Evolutionary conservation across 1,139 yeast species (phyloP).

Genomic region (Scheffersomyces lignicola): DNA sequence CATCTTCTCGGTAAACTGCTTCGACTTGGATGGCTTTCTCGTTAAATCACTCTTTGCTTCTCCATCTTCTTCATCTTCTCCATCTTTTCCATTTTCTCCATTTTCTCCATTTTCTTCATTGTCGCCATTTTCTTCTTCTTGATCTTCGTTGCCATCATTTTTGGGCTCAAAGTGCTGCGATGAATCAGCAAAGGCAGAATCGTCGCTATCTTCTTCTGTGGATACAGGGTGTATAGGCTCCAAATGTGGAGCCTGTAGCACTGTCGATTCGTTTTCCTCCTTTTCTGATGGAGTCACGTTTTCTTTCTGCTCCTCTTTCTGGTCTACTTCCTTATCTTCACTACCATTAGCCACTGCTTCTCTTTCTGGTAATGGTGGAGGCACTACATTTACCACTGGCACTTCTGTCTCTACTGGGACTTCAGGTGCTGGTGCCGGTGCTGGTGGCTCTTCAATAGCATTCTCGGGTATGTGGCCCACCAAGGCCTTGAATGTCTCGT

Average conservation of each 20-base stretch:
- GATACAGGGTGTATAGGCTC: slow-evolving; percentile 5
- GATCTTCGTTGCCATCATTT: background rate
- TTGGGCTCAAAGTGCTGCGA: background rate
- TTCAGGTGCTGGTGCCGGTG: too few relatives aligned
- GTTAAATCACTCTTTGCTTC: slow-evolving; percentile 11
- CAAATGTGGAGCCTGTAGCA: too few relatives aligned
- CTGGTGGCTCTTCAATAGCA: slow-evolving; percentile 9
- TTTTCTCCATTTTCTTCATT: slow-evolving; percentile 10
- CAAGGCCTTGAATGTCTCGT: slow-evolving; percentile 20
- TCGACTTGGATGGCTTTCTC: slow-evolving; percentile 19
- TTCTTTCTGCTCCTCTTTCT: background rate
- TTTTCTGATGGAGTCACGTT: background rate
- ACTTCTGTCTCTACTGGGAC: slow-evolving; percentile 4
- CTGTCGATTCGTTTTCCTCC: too few relatives aligned
- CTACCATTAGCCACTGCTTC: slow-evolving; percentile 1
- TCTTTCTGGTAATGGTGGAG: background rate
- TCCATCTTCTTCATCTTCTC: slow-evolving; percentile 16
- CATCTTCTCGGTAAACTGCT: slow-evolving; percentile 29
- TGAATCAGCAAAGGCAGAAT: slow-evolving; percentile 17
- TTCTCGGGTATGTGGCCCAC: slow-evolving; percentile 9
- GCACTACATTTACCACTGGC: slow-evolving; percentile 2
- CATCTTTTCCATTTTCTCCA: slow-evolving; percentile 8
- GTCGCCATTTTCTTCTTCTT: slow-evolving; percentile 3
- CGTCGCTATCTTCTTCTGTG: slow-evolving; percentile 8
- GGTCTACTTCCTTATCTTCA: background rate